phyloP scores from a whole-genome alignment of 2,329 filamentous ascomycete species.

The Leptographium wingfieldii region DNA sequence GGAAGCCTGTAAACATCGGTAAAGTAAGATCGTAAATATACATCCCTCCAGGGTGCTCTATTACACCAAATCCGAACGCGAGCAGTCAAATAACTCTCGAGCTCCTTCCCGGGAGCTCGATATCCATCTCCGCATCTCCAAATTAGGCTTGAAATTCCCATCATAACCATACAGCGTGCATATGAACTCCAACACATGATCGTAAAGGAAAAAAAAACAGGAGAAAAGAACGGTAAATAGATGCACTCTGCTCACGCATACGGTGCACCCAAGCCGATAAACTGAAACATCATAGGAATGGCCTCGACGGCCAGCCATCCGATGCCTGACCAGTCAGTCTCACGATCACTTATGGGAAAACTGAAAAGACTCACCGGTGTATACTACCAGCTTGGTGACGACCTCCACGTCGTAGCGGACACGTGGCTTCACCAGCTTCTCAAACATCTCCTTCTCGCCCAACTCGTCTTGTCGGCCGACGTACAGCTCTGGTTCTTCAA shows the following conservation, averaged over 20 bases:
- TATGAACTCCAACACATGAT: background rate
- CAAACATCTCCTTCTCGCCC: conserved; percentile 72
- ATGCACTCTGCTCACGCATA: background rate
- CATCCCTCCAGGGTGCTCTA: background rate
- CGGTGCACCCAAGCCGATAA: conserved; percentile 28
- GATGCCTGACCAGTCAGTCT: conserved; percentile 45
- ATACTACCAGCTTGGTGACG: conserved; percentile 90
- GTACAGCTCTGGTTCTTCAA: conserved; percentile 23
- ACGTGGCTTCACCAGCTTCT: conserved; percentile 68
- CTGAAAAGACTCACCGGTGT: conserved; percentile 53
- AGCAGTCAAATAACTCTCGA: background rate
- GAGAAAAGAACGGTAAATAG: background rate
- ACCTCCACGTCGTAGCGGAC: conserved; percentile 98
- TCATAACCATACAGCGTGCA: background rate
- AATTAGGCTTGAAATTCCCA: background rate
- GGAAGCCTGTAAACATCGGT: background rate
- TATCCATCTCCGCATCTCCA: background rate
- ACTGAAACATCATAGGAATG: conserved; percentile 61
- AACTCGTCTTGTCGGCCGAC: conserved; percentile 35
- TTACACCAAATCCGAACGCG: background rate
- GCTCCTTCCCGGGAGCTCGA: background rate
- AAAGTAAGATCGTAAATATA: background rate
- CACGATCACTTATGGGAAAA: background rate
- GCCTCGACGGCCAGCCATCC: conserved; percentile 66
- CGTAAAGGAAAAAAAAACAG: background rate